These are phyloP conservation scores for Trametopsis cervina DNA, from an alignment of 768 basidiomycete species.

Conservation along the genomic window DNA sequence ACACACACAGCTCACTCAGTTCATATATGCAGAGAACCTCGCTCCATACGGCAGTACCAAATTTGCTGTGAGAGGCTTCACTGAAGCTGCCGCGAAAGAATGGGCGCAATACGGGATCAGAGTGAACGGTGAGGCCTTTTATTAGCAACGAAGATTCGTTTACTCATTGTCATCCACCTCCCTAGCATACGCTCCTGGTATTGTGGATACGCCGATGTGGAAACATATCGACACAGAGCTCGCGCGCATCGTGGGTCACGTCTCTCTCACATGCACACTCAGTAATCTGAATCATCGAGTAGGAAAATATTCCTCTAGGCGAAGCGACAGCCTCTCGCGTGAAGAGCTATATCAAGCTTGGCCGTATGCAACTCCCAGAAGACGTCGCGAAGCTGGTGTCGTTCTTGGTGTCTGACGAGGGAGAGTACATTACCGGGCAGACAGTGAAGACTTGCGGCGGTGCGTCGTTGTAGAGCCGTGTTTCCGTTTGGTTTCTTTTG, in stretches of 20 bases:
- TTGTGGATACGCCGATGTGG: constrained; percentile 28
- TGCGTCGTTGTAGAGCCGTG: constrained; percentile 18
- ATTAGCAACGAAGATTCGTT: not conserved
- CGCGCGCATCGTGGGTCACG: constrained; percentile 19
- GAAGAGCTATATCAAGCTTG: constrained; percentile 23
- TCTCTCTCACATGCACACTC: not conserved
- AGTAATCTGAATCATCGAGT: not conserved
- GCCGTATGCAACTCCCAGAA: constrained; percentile 26
- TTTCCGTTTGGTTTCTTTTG: too few relatives aligned
- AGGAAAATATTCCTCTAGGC: constrained; percentile 23
- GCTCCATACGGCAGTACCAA: constrained; percentile 27
- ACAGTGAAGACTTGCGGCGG: constrained; percentile 27
- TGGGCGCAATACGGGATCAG: constrained; percentile 27
- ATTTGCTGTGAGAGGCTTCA: constrained; percentile 29
- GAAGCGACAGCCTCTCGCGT: constrained; percentile 24
- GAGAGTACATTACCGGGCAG: constrained; percentile 28
- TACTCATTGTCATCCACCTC: not conserved
- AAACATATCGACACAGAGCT: constrained; percentile 26
- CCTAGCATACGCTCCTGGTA: constrained; percentile 25
- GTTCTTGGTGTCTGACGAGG: constrained; percentile 26
- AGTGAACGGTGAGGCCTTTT: constrained; percentile 26
- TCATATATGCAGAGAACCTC: constrained; percentile 19
- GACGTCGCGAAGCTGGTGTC: constrained; percentile 29
- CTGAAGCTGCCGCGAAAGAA: constrained; percentile 27
- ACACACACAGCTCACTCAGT: too few relatives aligned